Evolutionary conservation across 495 filamentous ascomycete species (phyloP).

Genomic region (Melanomma pulvis-pyrius): DNA sequence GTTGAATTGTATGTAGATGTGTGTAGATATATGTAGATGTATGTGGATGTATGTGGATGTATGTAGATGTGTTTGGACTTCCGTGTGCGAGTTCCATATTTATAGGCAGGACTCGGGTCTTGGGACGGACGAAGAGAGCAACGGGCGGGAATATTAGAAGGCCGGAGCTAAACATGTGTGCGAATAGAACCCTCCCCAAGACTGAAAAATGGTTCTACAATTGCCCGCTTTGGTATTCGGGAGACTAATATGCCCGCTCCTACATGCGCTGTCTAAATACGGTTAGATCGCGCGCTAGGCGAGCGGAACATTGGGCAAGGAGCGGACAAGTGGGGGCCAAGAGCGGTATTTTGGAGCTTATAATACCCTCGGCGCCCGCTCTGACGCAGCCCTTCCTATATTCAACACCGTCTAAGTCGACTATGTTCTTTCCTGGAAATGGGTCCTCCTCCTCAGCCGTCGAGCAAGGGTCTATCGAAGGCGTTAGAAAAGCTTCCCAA

Average conservation of each 20-base stretch:
- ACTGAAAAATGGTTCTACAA: too few relatives aligned
- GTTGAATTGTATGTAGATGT: not conserved
- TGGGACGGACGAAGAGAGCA: too few relatives aligned
- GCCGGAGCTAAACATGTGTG: too few relatives aligned
- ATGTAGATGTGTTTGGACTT: too few relatives aligned
- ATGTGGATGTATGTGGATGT: too few relatives aligned
- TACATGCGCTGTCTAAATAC: not conserved
- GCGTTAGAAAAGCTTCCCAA: not conserved
- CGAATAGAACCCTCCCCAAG: too few relatives aligned
- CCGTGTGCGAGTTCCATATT: too few relatives aligned
- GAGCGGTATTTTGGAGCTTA: constrained; percentile 2
- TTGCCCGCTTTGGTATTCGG: not conserved
- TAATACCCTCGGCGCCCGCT: not conserved
- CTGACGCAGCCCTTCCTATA: not conserved
- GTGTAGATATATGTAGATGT: too few relatives aligned
- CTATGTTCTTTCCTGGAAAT: too few relatives aligned
- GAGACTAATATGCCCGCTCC: not conserved
- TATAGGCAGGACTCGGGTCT: too few relatives aligned
- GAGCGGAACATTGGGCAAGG: not conserved
- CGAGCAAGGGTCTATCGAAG: not conserved
- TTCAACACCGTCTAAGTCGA: not conserved
- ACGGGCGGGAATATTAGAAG: too few relatives aligned
- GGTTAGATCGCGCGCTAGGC: not conserved
- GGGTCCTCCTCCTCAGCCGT: too few relatives aligned
- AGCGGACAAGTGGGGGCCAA: not conserved